phyloP scores from a whole-genome alignment of 164 flowering plant genomes.

The Echeveria elegans region DNA sequence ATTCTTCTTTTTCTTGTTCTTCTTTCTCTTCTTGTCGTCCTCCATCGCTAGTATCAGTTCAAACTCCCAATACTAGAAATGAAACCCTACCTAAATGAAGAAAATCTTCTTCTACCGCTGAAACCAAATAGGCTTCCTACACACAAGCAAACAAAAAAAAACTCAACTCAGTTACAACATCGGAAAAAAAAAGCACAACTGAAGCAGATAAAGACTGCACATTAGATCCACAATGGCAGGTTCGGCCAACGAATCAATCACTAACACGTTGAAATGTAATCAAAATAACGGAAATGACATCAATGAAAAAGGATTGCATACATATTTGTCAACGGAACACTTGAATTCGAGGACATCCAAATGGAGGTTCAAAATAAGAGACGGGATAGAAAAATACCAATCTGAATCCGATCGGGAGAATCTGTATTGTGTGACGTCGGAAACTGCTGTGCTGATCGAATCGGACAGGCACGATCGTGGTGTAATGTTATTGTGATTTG shows the following conservation, averaged over 20 bases:
- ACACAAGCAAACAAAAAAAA: not conserved
- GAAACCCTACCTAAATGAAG: too few species aligned
- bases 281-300: not conserved
- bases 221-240: not conserved
- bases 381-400: not conserved
- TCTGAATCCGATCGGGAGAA: not conserved
- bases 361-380: not conserved
- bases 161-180: not conserved
- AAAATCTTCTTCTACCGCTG: not conserved
- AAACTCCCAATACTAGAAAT: not conserved
- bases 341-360: not conserved
- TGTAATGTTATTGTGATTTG: not conserved
- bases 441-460: not conserved
- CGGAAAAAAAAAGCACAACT: not conserved
- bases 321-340: not conserved
- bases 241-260: too few species aligned
- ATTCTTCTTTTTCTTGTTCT: conserved; percentile 35
- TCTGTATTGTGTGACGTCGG: not conserved
- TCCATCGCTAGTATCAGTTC: conserved; percentile 22
- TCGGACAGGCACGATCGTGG: not conserved
- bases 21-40: conserved; percentile 41
- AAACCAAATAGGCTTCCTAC: not conserved
- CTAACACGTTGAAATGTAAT: too few species aligned
- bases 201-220: not conserved
- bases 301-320: not conserved